Evolutionary conservation across 1,284 basidiomycete species (phyloP).

Genomic region (Apiotrichum brassicae): DNA sequence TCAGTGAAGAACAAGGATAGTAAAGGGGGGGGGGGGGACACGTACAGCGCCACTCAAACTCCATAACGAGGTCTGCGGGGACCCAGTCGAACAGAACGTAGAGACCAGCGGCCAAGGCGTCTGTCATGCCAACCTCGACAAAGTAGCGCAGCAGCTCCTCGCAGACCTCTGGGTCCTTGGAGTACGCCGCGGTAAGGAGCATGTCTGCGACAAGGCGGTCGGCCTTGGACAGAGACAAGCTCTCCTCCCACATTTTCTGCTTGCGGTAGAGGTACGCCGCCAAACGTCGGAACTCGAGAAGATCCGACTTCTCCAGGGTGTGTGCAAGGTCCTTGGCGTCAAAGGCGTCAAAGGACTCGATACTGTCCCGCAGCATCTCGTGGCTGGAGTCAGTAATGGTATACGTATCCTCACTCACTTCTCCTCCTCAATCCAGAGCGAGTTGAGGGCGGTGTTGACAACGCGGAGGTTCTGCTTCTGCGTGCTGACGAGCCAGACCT

Average conservation of each 20-base stretch:
- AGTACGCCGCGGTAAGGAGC: slow-evolving; percentile 85
- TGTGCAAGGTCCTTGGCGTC: slow-evolving; percentile 83
- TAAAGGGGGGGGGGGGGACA: no score
- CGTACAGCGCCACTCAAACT: slow-evolving; percentile 52
- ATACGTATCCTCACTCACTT: slow-evolving; percentile 55
- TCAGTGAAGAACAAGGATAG: no score
- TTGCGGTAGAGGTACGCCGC: slow-evolving; percentile 95
- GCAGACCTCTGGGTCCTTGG: slow-evolving; percentile 70
- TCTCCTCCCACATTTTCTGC: slow-evolving; percentile 88
- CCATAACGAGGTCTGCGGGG: slow-evolving; percentile 84
- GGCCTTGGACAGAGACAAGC: slow-evolving; percentile 85
- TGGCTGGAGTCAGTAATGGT: slow-evolving; percentile 47
- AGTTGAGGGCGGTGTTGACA: slow-evolving; percentile 96
- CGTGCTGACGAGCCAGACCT: slow-evolving; percentile 92
- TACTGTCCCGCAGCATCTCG: slow-evolving; percentile 89
- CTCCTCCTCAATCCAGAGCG: slow-evolving; percentile 95
- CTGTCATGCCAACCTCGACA: slow-evolving; percentile 96
- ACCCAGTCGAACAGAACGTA: slow-evolving; percentile 91
- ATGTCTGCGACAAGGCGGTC: slow-evolving; percentile 94
- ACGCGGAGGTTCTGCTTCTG: slow-evolving; percentile 96
- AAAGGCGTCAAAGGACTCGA: slow-evolving; percentile 98
- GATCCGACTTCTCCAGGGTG: slow-evolving; percentile 79
- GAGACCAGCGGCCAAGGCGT: slow-evolving; percentile 87
- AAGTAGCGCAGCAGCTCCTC: slow-evolving; percentile 92
- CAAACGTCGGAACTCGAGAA: slow-evolving; percentile 90